Percentiles rank a stretch among this genome's conserved stretches.
Conservation (phyloP, 164 flowering plant genomes). For the Aristolochia californica region DNA sequence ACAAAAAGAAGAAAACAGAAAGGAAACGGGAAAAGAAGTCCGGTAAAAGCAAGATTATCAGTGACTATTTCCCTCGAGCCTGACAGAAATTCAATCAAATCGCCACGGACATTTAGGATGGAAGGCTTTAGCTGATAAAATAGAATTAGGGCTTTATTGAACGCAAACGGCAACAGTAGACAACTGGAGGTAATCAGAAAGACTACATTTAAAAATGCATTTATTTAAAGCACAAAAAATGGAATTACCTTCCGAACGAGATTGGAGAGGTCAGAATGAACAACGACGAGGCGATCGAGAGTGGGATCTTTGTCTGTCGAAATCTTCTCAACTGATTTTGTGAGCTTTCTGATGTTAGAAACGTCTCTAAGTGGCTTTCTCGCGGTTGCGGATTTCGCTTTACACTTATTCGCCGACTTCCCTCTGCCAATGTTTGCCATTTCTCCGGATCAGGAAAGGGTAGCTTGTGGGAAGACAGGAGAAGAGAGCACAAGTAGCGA, state of each 20-base stretch:
- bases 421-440: background rate
- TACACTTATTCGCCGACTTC: background rate
- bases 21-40: too few relatives aligned
- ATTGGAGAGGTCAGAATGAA: constrained; percentile 52
- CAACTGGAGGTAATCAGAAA: too few relatives aligned
- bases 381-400: constrained; percentile 15
- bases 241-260: constrained; percentile 41
- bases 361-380: constrained; percentile 48
- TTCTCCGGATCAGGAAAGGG: background rate
- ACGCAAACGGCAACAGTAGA: too few relatives aligned
- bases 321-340: constrained; percentile 13
- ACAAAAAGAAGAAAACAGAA: too few relatives aligned
- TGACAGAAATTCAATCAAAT: background rate
- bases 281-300: constrained; percentile 57
- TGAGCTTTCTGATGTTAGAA: constrained; percentile 22
- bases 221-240: background rate
- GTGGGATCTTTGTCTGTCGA: constrained; percentile 14
- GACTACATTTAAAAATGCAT: background rate
- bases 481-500: too few relatives aligned
- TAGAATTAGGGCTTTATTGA: too few relatives aligned
- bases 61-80: too few relatives aligned
- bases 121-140: background rate
- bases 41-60: too few relatives aligned
- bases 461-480: too few relatives aligned
- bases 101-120: background rate